Conservation (phyloP, 768 basidiomycete species). For the Agrocybe praecox region DNA sequence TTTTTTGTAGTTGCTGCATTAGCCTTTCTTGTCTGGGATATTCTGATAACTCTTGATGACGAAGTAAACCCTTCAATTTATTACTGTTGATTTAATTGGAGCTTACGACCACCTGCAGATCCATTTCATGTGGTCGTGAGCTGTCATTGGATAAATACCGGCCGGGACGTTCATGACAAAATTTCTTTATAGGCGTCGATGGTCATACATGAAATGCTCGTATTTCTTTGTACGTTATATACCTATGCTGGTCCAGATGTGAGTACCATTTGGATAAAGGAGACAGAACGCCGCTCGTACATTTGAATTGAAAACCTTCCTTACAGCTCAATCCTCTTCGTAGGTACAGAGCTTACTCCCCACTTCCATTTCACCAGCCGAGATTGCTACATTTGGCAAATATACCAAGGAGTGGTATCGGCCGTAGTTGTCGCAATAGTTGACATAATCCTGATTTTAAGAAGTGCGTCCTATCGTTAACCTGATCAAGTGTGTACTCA, state of each 20-base stretch:
- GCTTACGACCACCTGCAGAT: slow-evolving; percentile 21
- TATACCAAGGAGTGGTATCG: slow-evolving; percentile 37
- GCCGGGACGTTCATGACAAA: too few relatives aligned
- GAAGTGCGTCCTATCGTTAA: slow-evolving; percentile 25
- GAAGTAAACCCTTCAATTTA: slow-evolving; percentile 41
- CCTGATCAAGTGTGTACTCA: too few relatives aligned
- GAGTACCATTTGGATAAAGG: too few relatives aligned
- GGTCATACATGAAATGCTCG: slow-evolving; percentile 34
- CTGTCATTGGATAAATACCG: not conserved
- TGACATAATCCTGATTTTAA: slow-evolving; percentile 40
- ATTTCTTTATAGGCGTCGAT: slow-evolving; percentile 22
- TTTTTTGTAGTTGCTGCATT: slow-evolving; percentile 31
- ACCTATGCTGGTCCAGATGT: slow-evolving; percentile 38
- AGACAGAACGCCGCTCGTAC: too few relatives aligned
- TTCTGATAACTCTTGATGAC: slow-evolving; percentile 38
- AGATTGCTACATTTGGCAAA: slow-evolving; percentile 45
- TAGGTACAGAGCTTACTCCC: slow-evolving; percentile 36
- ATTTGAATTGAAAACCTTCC: too few relatives aligned
- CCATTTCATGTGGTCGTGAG: slow-evolving; percentile 39
- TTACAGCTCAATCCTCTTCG: slow-evolving; percentile 31
- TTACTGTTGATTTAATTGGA: too few relatives aligned
- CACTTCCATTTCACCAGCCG: slow-evolving; percentile 35
- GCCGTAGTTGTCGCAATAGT: slow-evolving; percentile 27
- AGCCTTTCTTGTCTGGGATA: slow-evolving; percentile 41
- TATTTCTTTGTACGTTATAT: slow-evolving; percentile 40